Conservation (phyloP, 805 yeast genomes). For the Komagataella ulmi region DNA sequence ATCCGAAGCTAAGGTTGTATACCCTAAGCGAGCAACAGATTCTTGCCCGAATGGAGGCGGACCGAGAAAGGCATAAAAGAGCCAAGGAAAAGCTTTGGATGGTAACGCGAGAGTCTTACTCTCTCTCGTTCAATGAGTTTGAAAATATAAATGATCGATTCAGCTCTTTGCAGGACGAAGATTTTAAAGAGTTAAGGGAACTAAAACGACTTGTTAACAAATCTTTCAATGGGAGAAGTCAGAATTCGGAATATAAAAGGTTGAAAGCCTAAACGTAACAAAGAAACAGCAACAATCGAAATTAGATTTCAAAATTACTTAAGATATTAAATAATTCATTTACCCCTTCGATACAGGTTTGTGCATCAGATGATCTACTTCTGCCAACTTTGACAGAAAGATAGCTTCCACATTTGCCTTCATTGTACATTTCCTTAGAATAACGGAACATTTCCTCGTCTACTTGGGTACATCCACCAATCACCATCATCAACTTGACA, state of each 20-base stretch:
- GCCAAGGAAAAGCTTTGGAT: slow-evolving; percentile 76
- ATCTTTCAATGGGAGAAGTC: slow-evolving; percentile 24
- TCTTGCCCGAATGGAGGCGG: slow-evolving; percentile 77
- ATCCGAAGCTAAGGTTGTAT: background rate
- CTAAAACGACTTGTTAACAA: slow-evolving; percentile 38
- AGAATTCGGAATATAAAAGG: background rate
- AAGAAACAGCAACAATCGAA: background rate
- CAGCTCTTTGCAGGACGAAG: slow-evolving; percentile 33
- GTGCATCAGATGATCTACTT: slow-evolving; percentile 37
- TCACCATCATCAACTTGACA: slow-evolving; percentile 34
- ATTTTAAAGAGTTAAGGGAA: slow-evolving; percentile 37
- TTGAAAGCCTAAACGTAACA: background rate
- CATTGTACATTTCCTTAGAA: slow-evolving; percentile 27
- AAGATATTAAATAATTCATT: slow-evolving; percentile 53
- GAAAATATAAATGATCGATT: slow-evolving; percentile 35
- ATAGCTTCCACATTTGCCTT: slow-evolving; percentile 26
- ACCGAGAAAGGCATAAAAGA: slow-evolving; percentile 80
- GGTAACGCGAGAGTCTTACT: slow-evolving; percentile 31
- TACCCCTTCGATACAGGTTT: slow-evolving; percentile 51
- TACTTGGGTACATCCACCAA: slow-evolving; percentile 57
- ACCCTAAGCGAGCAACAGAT: slow-evolving; percentile 31
- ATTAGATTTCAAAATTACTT: background rate
- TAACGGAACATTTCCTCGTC: slow-evolving; percentile 55
- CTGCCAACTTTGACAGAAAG: slow-evolving; percentile 50
- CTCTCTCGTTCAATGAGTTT: slow-evolving; percentile 18